Evolutionary conservation across 805 yeast genomes (phyloP), one percentile per base, ranked within the genome.

Genomic region (Saccharomycopsis amapae): DNA sequence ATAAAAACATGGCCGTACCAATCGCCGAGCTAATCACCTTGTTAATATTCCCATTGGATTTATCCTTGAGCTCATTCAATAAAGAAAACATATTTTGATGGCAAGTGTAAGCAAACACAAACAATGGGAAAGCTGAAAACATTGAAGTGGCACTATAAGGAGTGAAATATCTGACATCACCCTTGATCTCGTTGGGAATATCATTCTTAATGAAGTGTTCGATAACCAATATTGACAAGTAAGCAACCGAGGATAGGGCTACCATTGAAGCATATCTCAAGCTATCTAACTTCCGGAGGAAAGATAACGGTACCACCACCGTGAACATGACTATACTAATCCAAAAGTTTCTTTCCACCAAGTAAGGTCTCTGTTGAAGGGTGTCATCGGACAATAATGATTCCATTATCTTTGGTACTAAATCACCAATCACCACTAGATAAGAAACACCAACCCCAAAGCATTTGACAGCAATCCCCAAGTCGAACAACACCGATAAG

Each of bases 71-170:
- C 64, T 90, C 97, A 57, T 89, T 90, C 45, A 88, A 75, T 45
- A 89, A 76, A 1, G 95, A 78, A 57, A 86, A 87, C 87, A 86
- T 86, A 64, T 90, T 90, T 62, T 90, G 97, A 59, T 90, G 97
- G 57, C 97, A 93, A 0, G 97, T 90, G 63, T 79, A 90, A 0
- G 96, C 96, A 68, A 90, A 89, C 12, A 90, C 90, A 55, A 88
- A 80, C 52, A 89, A 84, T n/a, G 97, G 94, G 60, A 89, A 78
- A 9, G 93, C 78, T 20, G 83, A 72, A 17, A 89, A 69, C n/a
- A 78, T 66, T 3, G 73, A 61, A 0, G 70, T 54, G 13, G 70
- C 59, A 4, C 72, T 62, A 22, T 59, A 56, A 1, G 87, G 86
- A 26, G 61, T 58, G 50, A 77, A 50, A 53, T 69, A 46, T 47